Percentiles rank a stretch among this genome's conserved stretches.
Evolutionary conservation across 805 yeast species (phyloP).

Genomic region (Sugiyamaella chiloensis): DNA sequence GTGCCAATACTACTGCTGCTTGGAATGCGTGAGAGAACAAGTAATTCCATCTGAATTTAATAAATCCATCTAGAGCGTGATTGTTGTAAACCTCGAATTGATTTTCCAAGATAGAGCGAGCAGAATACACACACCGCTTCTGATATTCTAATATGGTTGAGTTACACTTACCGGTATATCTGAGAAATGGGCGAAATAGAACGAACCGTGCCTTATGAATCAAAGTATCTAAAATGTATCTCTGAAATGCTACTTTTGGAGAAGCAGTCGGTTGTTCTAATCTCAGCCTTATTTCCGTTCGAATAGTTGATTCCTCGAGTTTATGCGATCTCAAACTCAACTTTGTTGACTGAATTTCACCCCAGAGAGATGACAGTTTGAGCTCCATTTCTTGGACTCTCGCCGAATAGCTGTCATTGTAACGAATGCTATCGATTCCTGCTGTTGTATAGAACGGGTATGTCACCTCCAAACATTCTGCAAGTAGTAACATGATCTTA

Average conservation of each 20-base stretch:
- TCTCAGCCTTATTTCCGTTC: conserved; percentile 9
- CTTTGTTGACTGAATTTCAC: neutral
- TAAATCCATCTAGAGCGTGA: conserved; percentile 3
- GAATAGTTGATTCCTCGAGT: conserved; percentile 4
- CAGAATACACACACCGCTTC: conserved; percentile 13
- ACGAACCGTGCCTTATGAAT: conserved; percentile 15
- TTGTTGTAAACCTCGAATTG: conserved; percentile 11
- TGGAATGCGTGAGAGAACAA: conserved; percentile 16
- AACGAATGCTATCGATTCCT: conserved; percentile 2
- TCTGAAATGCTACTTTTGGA: conserved; percentile 12
- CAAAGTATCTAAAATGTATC: conserved; percentile 17
- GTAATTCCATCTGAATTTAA: conserved; percentile 17
- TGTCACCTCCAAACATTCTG: conserved; percentile 4
- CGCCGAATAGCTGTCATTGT: neutral
- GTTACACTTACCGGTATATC: conserved; percentile 1
- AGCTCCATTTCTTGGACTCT: conserved; percentile 3
- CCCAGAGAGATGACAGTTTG: conserved; percentile 5
- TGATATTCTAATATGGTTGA: conserved; percentile 1
- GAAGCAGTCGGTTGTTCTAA: conserved; percentile 10
- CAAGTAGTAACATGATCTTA: conserved; percentile 6
- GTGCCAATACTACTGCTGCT: conserved; percentile 14
- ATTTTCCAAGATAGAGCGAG: conserved; percentile 13
- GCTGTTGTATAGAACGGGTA: conserved; percentile 7
- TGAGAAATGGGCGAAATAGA: conserved; percentile 13
- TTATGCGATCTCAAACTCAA: conserved; percentile 8